These are phyloP conservation scores for Termitomyces sp. DNA, from an alignment of 768 basidiomycete species.

Conservation along the genomic window DNA sequence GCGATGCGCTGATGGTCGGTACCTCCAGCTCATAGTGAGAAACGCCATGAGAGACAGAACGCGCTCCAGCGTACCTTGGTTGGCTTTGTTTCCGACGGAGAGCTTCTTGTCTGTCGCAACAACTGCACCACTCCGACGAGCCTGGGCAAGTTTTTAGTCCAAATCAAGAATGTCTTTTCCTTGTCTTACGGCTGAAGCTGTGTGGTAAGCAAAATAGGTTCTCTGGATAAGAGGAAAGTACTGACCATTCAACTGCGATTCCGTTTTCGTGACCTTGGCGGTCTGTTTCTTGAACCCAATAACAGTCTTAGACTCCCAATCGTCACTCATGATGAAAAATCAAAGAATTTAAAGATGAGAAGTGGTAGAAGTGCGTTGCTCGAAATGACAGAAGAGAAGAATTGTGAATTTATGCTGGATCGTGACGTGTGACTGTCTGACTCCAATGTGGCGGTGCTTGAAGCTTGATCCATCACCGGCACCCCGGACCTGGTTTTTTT, in stretches of 20 bases:
- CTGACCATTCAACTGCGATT: slow-evolving; percentile 51
- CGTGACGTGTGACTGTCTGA: slow-evolving; percentile 16
- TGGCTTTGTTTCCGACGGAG: slow-evolving; percentile 69
- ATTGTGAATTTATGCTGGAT: slow-evolving; percentile 3
- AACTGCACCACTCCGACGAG: slow-evolving; percentile 69
- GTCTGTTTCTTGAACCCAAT: slow-evolving; percentile 65
- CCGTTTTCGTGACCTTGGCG: slow-evolving; percentile 60
- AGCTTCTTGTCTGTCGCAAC: slow-evolving; percentile 83
- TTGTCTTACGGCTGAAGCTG: slow-evolving; percentile 46
- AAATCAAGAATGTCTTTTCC: not conserved
- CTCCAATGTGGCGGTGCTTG: slow-evolving; percentile 12
- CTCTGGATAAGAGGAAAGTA: slow-evolving; percentile 1
- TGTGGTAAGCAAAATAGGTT: not conserved
- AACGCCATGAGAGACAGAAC: not conserved
- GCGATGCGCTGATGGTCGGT: slow-evolving; percentile 93
- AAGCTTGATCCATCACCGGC: no score
- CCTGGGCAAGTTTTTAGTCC: slow-evolving; percentile 35
- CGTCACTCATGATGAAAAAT: slow-evolving; percentile 38
- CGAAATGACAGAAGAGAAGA: not conserved
- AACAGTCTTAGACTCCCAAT: slow-evolving; percentile 71
- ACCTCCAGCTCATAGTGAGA: slow-evolving; percentile 36
- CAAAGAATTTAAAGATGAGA: slow-evolving; percentile 3
- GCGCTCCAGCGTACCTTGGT: slow-evolving; percentile 45
- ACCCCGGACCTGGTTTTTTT: not conserved
- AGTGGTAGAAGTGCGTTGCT: slow-evolving; percentile 3